Evolutionary conservation across 2,329 filamentous ascomycete species (phyloP), one percentile per base, ranked within the genome.

Genomic region (Tolypocladium guangdongense): DNA sequence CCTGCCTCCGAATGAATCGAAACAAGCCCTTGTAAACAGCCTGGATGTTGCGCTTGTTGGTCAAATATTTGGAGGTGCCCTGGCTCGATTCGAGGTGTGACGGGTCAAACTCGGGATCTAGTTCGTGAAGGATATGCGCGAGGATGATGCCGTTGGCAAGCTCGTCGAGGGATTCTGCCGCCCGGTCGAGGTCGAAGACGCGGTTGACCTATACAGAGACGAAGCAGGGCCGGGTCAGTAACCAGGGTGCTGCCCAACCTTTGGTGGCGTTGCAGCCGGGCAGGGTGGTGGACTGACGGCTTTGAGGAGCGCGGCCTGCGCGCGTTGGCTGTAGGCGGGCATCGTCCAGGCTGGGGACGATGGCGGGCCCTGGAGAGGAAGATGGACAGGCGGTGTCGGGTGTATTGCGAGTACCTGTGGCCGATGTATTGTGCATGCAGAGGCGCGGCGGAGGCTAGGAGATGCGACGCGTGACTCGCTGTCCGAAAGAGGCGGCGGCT

Each of bases 71-170:
- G 49, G 72, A 70, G 33, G 70, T 68, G 51, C 71, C 67, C 48
- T 71, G 65, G 55, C 66, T 74, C 48, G 72, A 69, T 54, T 80
- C 74, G 53, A 84, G 75, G 56, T 80, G 73, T 0, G 73, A 69
- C 33, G 75, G 73, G 62, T 80, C 75, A 62, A 83, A 86, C 55
- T 75, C 70, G 36, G 74, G 63, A 59, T 84, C 80, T 49, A 86
- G 68, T 60, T 83, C 76, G 63, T 78, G 74, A 55, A 83, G 75
- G 48, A 83, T 74, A 57, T 78, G 68, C 41, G 75, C 78, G 58
- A 83, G 75, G 35, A 78, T 66, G 54, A 76, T 66, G 52, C 79
- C 80, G 58, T 83, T 80, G 63, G 71, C 68, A 47, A 80, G 71
- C 52, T 78, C 73, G 51, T 76, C 71, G 50, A 79, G 68, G n/a